Evolutionary conservation across 2,329 filamentous ascomycete species (phyloP).

Genomic region (Fusarium odoratissimum): DNA sequence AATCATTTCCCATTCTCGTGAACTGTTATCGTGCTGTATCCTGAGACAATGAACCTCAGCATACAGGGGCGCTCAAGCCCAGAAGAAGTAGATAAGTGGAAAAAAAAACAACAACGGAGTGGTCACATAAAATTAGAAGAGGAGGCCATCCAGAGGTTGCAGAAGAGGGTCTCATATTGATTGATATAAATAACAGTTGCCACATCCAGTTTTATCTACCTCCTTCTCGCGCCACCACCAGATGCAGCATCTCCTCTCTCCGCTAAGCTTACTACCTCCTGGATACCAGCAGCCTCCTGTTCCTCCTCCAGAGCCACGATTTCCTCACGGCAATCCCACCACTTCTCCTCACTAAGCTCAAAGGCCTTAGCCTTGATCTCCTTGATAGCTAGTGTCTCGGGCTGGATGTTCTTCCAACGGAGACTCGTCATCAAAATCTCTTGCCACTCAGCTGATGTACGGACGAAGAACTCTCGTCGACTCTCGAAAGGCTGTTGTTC

Average conservation of each 20-base stretch:
- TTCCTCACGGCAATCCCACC: constrained; percentile 98
- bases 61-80: not conserved
- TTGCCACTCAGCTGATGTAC: constrained; percentile 92
- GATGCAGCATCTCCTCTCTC: constrained; percentile 72
- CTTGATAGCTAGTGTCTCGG: constrained; percentile 80
- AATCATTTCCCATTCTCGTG: not conserved
- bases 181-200: not conserved
- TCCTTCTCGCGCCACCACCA: constrained; percentile 49
- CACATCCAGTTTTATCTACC: constrained; percentile 30
- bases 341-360: constrained; percentile 92
- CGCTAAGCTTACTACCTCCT: constrained; percentile 89
- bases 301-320: constrained; percentile 92
- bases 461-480: constrained; percentile 89
- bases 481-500: constrained; percentile 84
- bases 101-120: not conserved
- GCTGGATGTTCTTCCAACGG: constrained; percentile 73
- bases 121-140: not conserved
- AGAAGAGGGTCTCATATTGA: not conserved
- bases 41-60: not conserved
- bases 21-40: not conserved
- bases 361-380: constrained; percentile 94
- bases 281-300: constrained; percentile 94
- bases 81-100: not conserved
- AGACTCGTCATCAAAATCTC: constrained; percentile 82
- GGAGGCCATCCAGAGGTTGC: no score